Evolutionary conservation across 164 flowering plant species (phyloP).

Genomic region (Vitis labrusca): DNA sequence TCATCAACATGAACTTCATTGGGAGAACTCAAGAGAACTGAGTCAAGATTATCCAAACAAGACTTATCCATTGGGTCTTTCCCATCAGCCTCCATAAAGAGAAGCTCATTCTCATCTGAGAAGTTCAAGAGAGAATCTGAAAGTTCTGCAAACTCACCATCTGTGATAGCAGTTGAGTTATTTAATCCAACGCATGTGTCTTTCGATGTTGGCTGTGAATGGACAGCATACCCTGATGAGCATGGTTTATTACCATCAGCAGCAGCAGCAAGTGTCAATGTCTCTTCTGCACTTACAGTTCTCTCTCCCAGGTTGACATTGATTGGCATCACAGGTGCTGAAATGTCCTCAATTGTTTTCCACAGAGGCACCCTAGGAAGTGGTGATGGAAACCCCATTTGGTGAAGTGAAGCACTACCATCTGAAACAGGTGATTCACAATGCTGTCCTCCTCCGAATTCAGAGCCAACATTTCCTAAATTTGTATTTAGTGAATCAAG

Average conservation of each 20-base stretch:
- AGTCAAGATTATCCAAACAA: slow-evolving; percentile 37
- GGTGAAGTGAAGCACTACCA: slow-evolving; percentile 26
- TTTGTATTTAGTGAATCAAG: slow-evolving; percentile 23
- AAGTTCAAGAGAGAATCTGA: slow-evolving; percentile 49
- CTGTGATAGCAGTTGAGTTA: slow-evolving; percentile 22
- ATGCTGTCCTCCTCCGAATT: slow-evolving; percentile 24
- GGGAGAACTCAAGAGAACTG: slow-evolving; percentile 51
- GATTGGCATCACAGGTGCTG: slow-evolving; percentile 42
- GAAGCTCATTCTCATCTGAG: slow-evolving; percentile 42
- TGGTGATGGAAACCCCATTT: slow-evolving; percentile 45
- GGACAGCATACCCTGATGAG: slow-evolving; percentile 19
- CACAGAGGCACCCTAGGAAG: slow-evolving; percentile 38
- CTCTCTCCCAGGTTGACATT: slow-evolving; percentile 20
- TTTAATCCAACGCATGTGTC: slow-evolving; percentile 1
- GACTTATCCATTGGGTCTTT: slow-evolving; percentile 42
- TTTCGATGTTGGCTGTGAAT: slow-evolving; percentile 19
- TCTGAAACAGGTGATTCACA: slow-evolving; percentile 23
- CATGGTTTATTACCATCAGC: slow-evolving; percentile 24
- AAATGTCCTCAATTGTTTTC: slow-evolving; percentile 42
- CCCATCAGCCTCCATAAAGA: slow-evolving; percentile 42
- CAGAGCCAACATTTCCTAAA: slow-evolving; percentile 23
- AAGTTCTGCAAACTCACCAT: slow-evolving; percentile 32
- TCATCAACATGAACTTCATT: slow-evolving; percentile 28
- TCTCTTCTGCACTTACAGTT: slow-evolving; percentile 16
- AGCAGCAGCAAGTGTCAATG: slow-evolving; percentile 17